phyloP scores from a whole-genome alignment of 768 basidiomycete genomes.

The Panellus pusillus region DNA sequence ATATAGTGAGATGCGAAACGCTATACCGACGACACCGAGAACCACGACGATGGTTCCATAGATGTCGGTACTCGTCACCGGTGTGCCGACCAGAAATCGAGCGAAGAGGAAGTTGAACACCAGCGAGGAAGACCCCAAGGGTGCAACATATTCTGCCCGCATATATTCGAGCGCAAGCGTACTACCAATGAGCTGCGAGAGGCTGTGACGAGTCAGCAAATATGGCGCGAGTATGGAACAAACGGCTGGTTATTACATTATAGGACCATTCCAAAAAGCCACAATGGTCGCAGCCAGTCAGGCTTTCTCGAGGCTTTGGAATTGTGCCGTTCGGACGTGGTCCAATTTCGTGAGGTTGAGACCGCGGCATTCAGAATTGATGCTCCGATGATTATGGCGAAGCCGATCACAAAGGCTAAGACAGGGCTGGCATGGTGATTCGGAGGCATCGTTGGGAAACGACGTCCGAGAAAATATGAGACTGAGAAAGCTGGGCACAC shows the following conservation, averaged over 20 bases:
- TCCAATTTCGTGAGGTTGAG: conserved; percentile 94
- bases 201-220: conserved; percentile 33
- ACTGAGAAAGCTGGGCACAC: too few relatives aligned
- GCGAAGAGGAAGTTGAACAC: conserved; percentile 98
- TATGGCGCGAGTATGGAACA: background rate
- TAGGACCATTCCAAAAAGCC: conserved; percentile 90
- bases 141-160: conserved; percentile 88
- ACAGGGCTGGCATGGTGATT: conserved; percentile 38
- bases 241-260: conserved; percentile 68
- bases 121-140: conserved; percentile 88
- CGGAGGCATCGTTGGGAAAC: background rate
- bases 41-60: conserved; percentile 45
- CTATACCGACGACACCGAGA: background rate
- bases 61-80: conserved; percentile 81
- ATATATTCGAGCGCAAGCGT: conserved; percentile 87
- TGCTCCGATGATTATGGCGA: conserved; percentile 80
- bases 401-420: conserved; percentile 79
- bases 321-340: conserved; percentile 77
- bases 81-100: conserved; percentile 81
- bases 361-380: conserved; percentile 92
- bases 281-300: conserved; percentile 83
- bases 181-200: conserved; percentile 85
- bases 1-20: too few relatives aligned
- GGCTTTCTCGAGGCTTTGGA: conserved; percentile 67
- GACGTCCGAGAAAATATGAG: too few relatives aligned